These are phyloP conservation scores for Talaromyces stipitatus DNA, from an alignment of 495 filamentous ascomycete genomes.

Conservation along the genomic window DNA sequence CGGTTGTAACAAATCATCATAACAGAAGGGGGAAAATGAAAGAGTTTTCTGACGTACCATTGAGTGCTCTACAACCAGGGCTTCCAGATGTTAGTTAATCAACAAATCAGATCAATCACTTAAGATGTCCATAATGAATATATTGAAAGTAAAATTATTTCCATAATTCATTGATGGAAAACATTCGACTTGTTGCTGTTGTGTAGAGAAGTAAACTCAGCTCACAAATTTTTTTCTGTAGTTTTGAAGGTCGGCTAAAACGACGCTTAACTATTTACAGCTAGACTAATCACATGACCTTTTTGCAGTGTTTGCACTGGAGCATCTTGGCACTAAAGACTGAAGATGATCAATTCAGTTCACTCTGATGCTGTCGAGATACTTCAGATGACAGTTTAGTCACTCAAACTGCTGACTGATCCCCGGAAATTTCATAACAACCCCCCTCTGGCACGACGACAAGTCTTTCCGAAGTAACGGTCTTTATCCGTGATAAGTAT, in stretches of 20 bases:
- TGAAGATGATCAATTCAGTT: too few species aligned
- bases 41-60: constrained; percentile 13
- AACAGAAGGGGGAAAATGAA: constrained; percentile 10
- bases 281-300: background rate
- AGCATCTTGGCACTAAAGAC: background rate
- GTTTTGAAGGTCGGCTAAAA: constrained; percentile 3
- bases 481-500: too few species aligned
- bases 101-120: background rate
- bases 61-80: background rate
- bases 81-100: background rate
- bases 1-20: constrained; percentile 78
- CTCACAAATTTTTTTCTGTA: constrained; percentile 1
- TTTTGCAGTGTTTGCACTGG: constrained; percentile 4
- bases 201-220: background rate
- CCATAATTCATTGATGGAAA: background rate
- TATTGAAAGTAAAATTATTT: background rate
- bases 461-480: too few species aligned
- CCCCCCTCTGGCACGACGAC: too few species aligned
- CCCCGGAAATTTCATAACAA: too few species aligned
- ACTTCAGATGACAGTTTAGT: too few species aligned
- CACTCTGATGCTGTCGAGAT: too few species aligned
- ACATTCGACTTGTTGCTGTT: background rate
- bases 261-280: background rate
- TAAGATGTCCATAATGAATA: background rate
- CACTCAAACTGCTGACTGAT: too few species aligned